Evolutionary conservation across 345 rosid species (phyloP).

Genomic region (Populus tremula): DNA sequence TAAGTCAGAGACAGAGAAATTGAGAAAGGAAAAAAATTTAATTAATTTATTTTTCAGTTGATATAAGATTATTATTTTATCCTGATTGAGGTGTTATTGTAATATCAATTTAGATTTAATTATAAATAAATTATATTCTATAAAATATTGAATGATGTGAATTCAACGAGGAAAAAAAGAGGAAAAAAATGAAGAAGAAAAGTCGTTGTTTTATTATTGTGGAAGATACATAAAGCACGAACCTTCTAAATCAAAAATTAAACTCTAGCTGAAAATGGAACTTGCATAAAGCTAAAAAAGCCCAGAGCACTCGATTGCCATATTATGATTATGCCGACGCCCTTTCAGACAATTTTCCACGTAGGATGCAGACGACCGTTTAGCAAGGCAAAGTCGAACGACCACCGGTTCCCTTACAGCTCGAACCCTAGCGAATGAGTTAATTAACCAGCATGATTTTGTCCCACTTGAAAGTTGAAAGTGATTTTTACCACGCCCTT

Average conservation of each 20-base stretch:
- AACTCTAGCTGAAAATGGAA: neutral
- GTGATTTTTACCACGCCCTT: neutral
- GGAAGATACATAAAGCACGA: neutral
- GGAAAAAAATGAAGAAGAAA: too few relatives aligned
- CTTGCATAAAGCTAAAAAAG: neutral
- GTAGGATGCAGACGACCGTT: too few relatives aligned
- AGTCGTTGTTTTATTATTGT: neutral
- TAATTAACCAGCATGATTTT: conserved; percentile 5
- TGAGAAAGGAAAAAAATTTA: too few relatives aligned
- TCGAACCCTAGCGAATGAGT: neutral
- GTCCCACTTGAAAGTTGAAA: neutral
- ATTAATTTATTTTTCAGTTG: too few relatives aligned
- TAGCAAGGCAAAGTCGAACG: neutral
- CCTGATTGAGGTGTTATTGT: fast-evolving
- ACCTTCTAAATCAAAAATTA: too few relatives aligned
- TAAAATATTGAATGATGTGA: too few relatives aligned
- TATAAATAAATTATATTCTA: too few relatives aligned
- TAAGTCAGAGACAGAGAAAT: too few relatives aligned
- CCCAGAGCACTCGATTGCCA: neutral
- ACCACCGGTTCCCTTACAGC: neutral
- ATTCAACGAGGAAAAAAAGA: too few relatives aligned
- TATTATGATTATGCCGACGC: neutral
- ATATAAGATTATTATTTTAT: too few relatives aligned
- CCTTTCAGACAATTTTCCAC: neutral
- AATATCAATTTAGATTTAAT: too few relatives aligned